Percentiles rank a stretch among this genome's conserved stretches.
Evolutionary conservation across 192 early-diverging fungal genomes (phyloP).

Genomic region (Coemansia sp.): DNA sequence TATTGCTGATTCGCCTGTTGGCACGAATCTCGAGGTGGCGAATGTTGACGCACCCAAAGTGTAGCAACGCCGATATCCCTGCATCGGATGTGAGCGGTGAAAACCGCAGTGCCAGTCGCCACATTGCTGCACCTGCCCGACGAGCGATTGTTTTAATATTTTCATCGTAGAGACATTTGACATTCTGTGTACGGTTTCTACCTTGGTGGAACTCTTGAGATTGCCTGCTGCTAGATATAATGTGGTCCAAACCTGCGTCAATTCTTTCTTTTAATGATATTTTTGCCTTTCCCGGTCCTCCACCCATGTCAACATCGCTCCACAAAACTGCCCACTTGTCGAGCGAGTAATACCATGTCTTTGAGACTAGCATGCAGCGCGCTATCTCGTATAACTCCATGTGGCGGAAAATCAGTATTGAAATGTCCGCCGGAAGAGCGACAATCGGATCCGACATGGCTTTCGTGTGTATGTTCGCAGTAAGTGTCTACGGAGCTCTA

Average conservation of each 20-base stretch:
- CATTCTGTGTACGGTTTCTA: background rate
- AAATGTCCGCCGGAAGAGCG: constrained; percentile 22
- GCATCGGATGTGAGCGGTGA: constrained; percentile 19
- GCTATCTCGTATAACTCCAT: constrained; percentile 25
- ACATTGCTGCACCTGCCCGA: constrained; percentile 33
- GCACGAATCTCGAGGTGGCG: constrained; percentile 28
- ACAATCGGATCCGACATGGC: constrained; percentile 28
- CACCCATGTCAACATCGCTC: constrained; percentile 24
- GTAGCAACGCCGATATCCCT: constrained; percentile 17
- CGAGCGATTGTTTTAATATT: constrained; percentile 21
- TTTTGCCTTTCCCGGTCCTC: background rate
- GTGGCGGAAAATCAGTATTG: constrained; percentile 30
- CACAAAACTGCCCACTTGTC: constrained; percentile 25
- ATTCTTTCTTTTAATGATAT: background rate
- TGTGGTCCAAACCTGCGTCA: constrained; percentile 1
- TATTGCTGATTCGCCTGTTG: constrained; percentile 17
- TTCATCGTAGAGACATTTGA: constrained; percentile 11
- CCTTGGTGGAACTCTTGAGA: background rate
- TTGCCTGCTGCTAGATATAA: background rate
- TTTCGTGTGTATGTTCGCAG: constrained; percentile 1
- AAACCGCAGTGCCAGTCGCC: constrained; percentile 18
- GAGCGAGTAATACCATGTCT: constrained; percentile 29
- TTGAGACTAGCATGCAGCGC: constrained; percentile 36
- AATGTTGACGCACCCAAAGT: constrained; percentile 28
- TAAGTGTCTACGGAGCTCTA: background rate